A percentile compares a stretch with the other conserved stretches of the same genome.
Evolutionary conservation across 2,329 filamentous ascomycete species (phyloP).

Genomic region (Acephala macrosclerotiorum): DNA sequence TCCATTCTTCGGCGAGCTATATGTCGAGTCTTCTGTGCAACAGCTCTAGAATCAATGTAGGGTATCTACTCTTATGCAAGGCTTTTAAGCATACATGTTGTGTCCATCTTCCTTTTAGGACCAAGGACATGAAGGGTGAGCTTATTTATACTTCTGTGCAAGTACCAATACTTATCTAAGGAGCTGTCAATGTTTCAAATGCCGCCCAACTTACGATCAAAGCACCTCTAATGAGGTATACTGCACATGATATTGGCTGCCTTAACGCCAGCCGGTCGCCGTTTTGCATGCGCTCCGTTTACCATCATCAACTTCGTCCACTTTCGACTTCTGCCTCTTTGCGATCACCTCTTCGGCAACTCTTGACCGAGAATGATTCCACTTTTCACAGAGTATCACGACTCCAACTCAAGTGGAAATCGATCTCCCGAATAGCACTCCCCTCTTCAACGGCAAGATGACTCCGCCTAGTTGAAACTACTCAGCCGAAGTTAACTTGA

Average conservation of each 20-base stretch:
- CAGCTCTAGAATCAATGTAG: background rate
- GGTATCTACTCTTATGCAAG: background rate
- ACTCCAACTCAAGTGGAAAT: background rate
- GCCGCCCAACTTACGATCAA: background rate
- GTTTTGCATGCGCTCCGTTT: background rate
- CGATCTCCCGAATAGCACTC: background rate
- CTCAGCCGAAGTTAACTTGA: too few species aligned
- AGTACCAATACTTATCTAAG: background rate
- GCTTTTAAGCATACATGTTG: background rate
- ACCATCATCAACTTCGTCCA: background rate
- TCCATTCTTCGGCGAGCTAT: background rate
- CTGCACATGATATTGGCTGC: background rate
- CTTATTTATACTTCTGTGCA: background rate
- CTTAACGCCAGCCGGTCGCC: background rate
- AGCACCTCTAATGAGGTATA: background rate
- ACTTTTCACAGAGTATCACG: background rate
- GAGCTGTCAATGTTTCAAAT: background rate
- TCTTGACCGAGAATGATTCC: background rate
- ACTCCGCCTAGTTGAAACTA: background rate
- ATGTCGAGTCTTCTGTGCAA: background rate
- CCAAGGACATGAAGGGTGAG: background rate
- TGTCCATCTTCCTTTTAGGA: background rate
- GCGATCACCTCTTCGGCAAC: background rate
- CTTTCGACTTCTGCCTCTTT: background rate
- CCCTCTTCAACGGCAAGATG: background rate